These are phyloP conservation scores for Gardenia jasminoides DNA, from an alignment of 257 asterid species.

Conservation along the genomic window DNA sequence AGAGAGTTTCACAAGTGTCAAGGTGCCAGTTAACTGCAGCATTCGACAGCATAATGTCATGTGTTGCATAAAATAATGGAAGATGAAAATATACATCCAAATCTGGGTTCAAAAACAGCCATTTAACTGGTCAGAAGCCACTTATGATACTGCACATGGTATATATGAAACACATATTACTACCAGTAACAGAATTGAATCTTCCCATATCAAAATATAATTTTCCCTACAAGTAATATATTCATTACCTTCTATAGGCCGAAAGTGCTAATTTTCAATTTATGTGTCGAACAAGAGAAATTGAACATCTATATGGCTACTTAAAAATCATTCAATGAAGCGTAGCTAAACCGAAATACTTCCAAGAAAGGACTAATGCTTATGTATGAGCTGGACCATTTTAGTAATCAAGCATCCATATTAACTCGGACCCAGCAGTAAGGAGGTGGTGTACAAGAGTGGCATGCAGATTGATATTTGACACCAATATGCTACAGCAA, in stretches of 20 bases:
- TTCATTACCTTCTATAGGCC: no score
- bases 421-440: neutral
- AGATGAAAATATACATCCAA: neutral
- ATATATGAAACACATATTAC: neutral
- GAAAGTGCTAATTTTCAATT: no score
- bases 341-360: no score
- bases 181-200: neutral
- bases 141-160: neutral
- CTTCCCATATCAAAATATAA: neutral
- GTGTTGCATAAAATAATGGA: no score
- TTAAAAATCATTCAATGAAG: no score
- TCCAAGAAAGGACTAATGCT: no score
- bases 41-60: neutral
- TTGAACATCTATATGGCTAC: no score
- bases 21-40: neutral
- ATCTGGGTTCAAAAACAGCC: neutral
- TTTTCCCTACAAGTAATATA: neutral
- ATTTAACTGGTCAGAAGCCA: neutral
- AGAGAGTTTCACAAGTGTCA: neutral
- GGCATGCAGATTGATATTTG: neutral
- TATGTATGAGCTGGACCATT: no score
- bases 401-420: no score
- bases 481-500: neutral
- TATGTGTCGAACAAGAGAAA: no score
- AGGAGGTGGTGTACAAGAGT: neutral